Evolutionary conservation across 2,329 filamentous ascomycete species (phyloP), one percentile per base, ranked within the genome.

Genomic region (Hawksworthiomyces lignivorus): DNA sequence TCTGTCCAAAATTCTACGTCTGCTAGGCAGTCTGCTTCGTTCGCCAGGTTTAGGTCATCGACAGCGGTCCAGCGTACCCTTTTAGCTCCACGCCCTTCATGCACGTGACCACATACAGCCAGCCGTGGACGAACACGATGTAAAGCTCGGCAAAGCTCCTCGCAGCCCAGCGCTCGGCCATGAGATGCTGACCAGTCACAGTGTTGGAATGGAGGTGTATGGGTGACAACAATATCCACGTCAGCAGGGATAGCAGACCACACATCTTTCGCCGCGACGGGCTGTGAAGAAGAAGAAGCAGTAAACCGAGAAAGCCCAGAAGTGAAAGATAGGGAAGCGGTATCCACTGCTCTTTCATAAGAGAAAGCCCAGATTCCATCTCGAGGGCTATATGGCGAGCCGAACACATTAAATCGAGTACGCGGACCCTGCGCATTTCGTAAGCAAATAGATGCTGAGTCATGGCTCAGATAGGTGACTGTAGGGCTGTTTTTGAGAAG

Each of bases 31-130:
- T 62, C 57, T 53, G 77, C 74, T 33, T 64, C 65, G 50, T 64
- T 71, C 6, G 59, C 58, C 12, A 63, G 56, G 29, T 68, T 54
- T 20, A 70, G 56, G 44, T 54, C 51, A 26, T 56, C 54, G 2
- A 50, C 56, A 21, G 72, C 55, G 46, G 73, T 67, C 84, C 84
- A 88, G 18, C 57, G 59, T 24, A 88, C 68, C 20, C 75, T 64
- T 53, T 81, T 69, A 9, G 69, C 76, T 11, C 83, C 84, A 49
- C 84, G 66, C 4, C 71, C 79, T 47, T 78, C 74, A 56, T 88
- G 83, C 22, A 86, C 73, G 58, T 88, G 84, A 1, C 84, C 84
- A 53, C 80, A 87, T 15, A 88, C 67, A 17, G 76, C 75, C 36
- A 88, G 62, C 41, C 67, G 64, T 5, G 84, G 84, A 29, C 79